Evolutionary conservation across 1,284 basidiomycete species (phyloP), one percentile per base, ranked within the genome.

Genomic region (Cryptococcus jaspeensis): DNA sequence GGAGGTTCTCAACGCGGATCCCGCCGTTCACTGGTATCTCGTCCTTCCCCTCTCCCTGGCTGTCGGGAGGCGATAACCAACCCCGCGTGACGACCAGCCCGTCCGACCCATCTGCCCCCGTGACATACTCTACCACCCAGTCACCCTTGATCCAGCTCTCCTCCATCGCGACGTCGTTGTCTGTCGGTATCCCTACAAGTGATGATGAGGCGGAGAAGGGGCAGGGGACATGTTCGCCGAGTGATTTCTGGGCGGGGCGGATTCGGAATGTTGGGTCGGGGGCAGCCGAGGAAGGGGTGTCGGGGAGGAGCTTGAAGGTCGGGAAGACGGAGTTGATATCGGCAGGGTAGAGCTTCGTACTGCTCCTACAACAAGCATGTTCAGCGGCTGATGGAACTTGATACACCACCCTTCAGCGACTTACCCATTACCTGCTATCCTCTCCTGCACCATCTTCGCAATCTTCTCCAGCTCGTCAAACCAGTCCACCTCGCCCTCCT

Each of bases 391-490:
- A 32, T 32, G 28, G 28, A 32, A n/a, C n/a, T 32, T 9, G 28
- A 32, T n/a, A n/a, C n/a, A n/a, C n/a, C n/a, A n/a, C n/a, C n/a
- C 28, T 4, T 32, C 28, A 32, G 9, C 4, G 28, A 60, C 59
- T 58, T 50, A 64, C 60, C 37, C 37, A 23, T 50, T 28, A 28
- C 23, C 41, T 23, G 13, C 52, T 16, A 54, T 39, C 45, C 55
- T 8, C 13, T 35, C 23, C 15, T 59, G 43, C 18, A 64, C 50
- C 2, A 50, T 38, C 15, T 47, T 51, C 9, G 55, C 65, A 1
- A 69, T 50, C 5, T 44, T 50, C 50, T 74, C 74, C 16, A 76
- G 55, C 40, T 71, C 69, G 23, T 58, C 64, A 57, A 75, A 75
- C 40, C 62, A 63, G 48, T 70, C 69, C 23, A 59, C 50, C 35